Conservation (phyloP, 1,284 basidiomycete species). For the Takashimella tepidaria region DNA sequence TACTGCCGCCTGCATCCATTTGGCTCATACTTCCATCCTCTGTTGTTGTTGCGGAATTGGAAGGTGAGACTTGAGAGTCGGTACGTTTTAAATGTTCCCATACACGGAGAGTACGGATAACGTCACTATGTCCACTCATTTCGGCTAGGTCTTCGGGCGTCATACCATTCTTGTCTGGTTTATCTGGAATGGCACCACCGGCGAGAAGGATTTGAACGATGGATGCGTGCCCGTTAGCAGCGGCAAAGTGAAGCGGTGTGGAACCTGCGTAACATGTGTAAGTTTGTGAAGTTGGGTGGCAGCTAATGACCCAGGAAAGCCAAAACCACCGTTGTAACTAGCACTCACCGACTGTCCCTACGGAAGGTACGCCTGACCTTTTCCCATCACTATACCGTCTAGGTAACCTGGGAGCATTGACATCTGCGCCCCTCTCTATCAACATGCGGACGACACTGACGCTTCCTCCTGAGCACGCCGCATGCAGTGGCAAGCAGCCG, state of each 20-base stretch:
- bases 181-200: constrained; percentile 69
- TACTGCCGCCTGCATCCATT: too few species aligned
- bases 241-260: constrained; percentile 89
- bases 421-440: constrained; percentile 85
- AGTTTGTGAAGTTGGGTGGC: background rate
- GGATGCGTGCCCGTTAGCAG: constrained; percentile 77
- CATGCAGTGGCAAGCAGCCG: constrained; percentile 85
- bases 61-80: background rate
- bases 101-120: constrained; percentile 43
- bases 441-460: constrained; percentile 76
- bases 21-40: too few species aligned
- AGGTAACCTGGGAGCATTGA: constrained; percentile 70
- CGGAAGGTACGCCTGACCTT: constrained; percentile 54
- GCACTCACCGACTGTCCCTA: constrained; percentile 57
- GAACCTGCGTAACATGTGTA: constrained; percentile 54
- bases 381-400: constrained; percentile 65
- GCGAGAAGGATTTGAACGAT: constrained; percentile 71
- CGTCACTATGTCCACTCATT: constrained; percentile 47
- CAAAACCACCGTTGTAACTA: too few species aligned
- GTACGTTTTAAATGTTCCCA: constrained; percentile 34
- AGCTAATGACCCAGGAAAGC: background rate
- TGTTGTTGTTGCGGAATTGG: background rate
- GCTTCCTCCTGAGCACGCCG: constrained; percentile 79
- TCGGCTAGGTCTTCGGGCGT: constrained; percentile 58
- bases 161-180: constrained; percentile 77